Evolutionary conservation across 352 stramenopile genomes (phyloP).

Genomic region (Blastocystis sp.): DNA sequence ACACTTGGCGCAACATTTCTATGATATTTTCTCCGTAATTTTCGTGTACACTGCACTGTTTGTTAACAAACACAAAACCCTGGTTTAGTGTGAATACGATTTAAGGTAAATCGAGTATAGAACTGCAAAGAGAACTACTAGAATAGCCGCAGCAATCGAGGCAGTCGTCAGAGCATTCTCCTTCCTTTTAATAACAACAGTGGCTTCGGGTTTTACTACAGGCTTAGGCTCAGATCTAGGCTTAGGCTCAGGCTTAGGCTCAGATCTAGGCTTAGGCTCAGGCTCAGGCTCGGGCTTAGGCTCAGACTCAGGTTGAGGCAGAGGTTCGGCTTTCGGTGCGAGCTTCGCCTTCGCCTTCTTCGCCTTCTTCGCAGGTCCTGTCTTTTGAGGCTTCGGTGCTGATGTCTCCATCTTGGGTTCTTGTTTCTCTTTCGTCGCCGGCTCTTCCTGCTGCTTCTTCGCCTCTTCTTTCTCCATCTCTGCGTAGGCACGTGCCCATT

Average conservation of each 20-base stretch:
- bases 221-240: neutral
- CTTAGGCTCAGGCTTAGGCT: neutral
- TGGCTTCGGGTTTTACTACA: neutral
- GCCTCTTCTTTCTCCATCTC: neutral
- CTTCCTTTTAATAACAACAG: neutral
- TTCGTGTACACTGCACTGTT: neutral
- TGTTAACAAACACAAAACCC: neutral
- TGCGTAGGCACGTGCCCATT: neutral
- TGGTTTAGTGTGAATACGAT: neutral
- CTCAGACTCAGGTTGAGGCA: neutral
- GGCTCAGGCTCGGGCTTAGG: neutral
- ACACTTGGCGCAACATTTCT: neutral
- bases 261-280: neutral
- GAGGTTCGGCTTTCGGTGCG: neutral
- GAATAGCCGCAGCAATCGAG: neutral
- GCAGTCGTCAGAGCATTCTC: neutral
- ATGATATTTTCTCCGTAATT: neutral
- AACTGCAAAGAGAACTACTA: neutral
- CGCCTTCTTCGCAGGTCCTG: neutral
- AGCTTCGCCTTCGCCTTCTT: neutral
- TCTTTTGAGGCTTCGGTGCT: neutral
- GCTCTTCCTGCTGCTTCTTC: neutral
- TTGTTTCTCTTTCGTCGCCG: neutral
- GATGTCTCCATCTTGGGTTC: neutral
- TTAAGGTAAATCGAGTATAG: neutral